These are phyloP conservation scores for Chalciporus piperatus DNA, from an alignment of 768 basidiomycete genomes.

Conservation along the genomic window DNA sequence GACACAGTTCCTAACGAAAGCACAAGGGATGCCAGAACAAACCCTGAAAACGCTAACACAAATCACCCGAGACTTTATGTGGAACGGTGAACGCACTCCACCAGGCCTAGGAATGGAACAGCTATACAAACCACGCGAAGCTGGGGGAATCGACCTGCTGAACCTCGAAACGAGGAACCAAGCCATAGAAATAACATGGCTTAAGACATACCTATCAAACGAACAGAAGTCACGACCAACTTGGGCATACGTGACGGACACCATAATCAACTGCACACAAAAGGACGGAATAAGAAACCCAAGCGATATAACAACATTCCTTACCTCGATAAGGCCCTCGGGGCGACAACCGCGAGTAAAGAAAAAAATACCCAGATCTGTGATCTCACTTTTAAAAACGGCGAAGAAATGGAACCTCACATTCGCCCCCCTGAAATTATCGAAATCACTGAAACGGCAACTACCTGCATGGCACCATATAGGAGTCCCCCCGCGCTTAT, in stretches of 20 bases:
- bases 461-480: conserved; percentile 4
- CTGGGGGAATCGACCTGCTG: conserved; percentile 9
- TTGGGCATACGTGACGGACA: background rate
- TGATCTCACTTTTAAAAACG: background rate
- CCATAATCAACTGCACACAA: background rate
- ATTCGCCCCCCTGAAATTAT: background rate
- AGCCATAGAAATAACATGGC: background rate
- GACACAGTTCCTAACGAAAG: conserved; percentile 29
- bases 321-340: background rate
- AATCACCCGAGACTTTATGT: conserved; percentile 15
- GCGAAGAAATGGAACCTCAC: background rate
- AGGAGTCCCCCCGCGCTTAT: background rate
- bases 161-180: conserved; percentile 1
- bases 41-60: conserved; percentile 10
- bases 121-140: background rate
- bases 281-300: background rate
- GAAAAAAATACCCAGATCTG: background rate
- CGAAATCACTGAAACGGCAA: background rate
- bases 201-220: background rate
- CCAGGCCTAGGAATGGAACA: background rate
- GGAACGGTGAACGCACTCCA: background rate
- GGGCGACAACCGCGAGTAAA: background rate
- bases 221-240: background rate
- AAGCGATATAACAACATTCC: background rate
- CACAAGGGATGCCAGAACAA: conserved; percentile 29